Conservation (phyloP, 306 rosid genomes). For the Trichosanthes cucumerina region DNA sequence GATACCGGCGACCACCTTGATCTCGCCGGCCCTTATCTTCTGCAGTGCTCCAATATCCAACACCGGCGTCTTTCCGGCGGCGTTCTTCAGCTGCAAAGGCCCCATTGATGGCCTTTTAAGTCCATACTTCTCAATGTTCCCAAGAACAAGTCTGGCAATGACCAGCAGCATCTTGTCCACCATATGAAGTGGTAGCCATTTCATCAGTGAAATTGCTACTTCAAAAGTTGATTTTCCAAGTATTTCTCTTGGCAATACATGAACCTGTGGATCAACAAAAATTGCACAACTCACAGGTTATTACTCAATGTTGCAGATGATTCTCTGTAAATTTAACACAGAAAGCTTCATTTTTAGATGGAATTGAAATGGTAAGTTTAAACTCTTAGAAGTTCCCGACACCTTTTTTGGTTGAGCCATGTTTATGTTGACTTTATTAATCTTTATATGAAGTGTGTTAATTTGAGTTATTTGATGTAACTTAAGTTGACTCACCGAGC, state of each 20-base stretch:
- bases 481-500: constrained; percentile 54
- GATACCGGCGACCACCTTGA: constrained; percentile 80
- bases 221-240: constrained; percentile 74
- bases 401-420: not conserved
- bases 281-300: not conserved
- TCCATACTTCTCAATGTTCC: constrained; percentile 57
- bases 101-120: constrained; percentile 59
- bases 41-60: constrained; percentile 69
- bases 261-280: constrained; percentile 41
- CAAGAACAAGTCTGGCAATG: constrained; percentile 44
- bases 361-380: not conserved
- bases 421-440: not conserved
- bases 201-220: constrained; percentile 55
- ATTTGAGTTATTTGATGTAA: not conserved
- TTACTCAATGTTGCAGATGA: not conserved
- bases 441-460: not conserved
- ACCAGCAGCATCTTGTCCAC: constrained; percentile 67
- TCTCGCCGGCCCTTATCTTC: constrained; percentile 60
- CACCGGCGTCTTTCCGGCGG: constrained; percentile 77
- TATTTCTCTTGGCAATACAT: constrained; percentile 64
- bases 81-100: constrained; percentile 71
- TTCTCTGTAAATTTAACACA: not conserved
- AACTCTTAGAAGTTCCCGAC: not conserved
- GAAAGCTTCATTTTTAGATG: not conserved
- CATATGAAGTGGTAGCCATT: constrained; percentile 51